Evolutionary conservation across 2,329 filamentous ascomycete genomes (phyloP), one percentile per base, ranked within the genome.

Genomic region (Epicoccum nigrum): DNA sequence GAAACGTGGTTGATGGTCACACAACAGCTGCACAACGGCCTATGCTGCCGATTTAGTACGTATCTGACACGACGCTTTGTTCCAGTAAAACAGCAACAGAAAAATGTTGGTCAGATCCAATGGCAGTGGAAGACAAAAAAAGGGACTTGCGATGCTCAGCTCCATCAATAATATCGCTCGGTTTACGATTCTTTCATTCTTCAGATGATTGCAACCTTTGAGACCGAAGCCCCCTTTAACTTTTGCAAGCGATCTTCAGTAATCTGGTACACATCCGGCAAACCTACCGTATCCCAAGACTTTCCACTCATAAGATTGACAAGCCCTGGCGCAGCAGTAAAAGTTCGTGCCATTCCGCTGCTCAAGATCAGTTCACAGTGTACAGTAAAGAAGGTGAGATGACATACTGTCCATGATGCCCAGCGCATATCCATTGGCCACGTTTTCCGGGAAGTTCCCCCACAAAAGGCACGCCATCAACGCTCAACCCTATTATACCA

Each of bases 351-450:
- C 64, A 67, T 67, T 2, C 65, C 60, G 56, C 63, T 68, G 32
- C 45, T 17, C 6, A 17, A 17, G 32, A 42, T 55, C 23, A 57
- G 54, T 16, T 17, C 45, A 15, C 20, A 8, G 20, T n/a, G 45
- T 7, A n/a, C 12, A 21, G 3, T 11, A 4, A 5, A 8, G 3
- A 16, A 17, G 6, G 13, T 13, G 4, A 30, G 17, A 34, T 11
- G 27, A 59, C 64, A 56, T 49, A 65, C 64, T 64, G 61, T 50
- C 65, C 63, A 54, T 68, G 65, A 56, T 68, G 61, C 4, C 62
- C 63, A 15, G 63, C 63, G 41, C 63, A 67, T 2, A 68, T 60
- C 58, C 59, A 68, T 45, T 68, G 61, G 13, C 61, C 59, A 40
- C 51, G 31, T 40, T 65, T 64, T 4, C 46, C 63, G 27, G 63